Base-by-base conservation (phyloP, 371 early-diverging fungal species). In the Rhizopus stolonifer region DNA sequence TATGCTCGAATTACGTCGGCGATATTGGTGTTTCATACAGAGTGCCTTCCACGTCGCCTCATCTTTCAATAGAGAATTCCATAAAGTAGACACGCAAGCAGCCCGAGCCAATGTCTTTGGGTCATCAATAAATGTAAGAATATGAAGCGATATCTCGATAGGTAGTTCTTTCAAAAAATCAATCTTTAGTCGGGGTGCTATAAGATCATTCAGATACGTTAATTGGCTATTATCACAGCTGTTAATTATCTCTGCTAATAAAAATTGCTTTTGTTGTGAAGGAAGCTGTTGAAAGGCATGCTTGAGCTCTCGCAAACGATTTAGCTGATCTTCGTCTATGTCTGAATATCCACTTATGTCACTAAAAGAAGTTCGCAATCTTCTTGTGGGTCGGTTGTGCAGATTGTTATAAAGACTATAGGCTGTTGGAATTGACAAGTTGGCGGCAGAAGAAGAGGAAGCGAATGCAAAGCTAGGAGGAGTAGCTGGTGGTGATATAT, bases 111-210 rank as follows among this genome's bases (percentile, higher is more conserved):
- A 74, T 18, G 91, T 80, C 36, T 77, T 73, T 8, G 91, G 79
- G 56, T 93, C 84, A 46, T 82, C 74, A 47, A 84, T 71, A 63
- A 80, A 82, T 22, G 81, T 77, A 18, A 92, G 70, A 32, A 92
- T 79, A 51, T 87, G 84, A 31, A 85, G 75, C 0, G 83, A 77
- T 9, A 92, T 80, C 48, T 92, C 90, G 24, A 87, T 75, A 5
- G 92, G 92, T 17, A 92, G 62, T 46, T 84, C 80, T 46, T 81
- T 82, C 2, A 92, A 50, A 63, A 90, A 91, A 65, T 93, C 92
- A 46, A 87, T 82, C 62, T 91, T 91, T 19, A 93, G 78, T 29
- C 73, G 63, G 14, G 86, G 86, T 0, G 81, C 75, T 51, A 84
- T 84, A 19, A 77, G 64, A 40, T 68, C 70, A 58, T 77, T 73